A percentile compares a stretch with the other conserved stretches of the same genome.
Conservation (phyloP, 805 yeast species). For the Saturnispora besseyi region DNA sequence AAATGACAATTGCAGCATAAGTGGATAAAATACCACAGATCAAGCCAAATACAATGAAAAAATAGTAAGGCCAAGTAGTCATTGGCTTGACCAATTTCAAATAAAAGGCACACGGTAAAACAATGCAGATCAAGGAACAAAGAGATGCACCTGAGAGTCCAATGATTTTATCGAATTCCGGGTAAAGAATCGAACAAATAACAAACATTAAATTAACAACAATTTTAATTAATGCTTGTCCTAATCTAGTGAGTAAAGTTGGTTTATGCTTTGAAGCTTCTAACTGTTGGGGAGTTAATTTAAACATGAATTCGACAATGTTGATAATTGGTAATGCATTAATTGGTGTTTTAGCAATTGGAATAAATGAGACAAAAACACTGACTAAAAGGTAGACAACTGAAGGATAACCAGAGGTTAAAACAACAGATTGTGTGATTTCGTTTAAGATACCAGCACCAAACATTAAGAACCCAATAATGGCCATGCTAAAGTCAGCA, state of each 20-base stretch:
- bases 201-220: constrained; percentile 58
- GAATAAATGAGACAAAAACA: constrained; percentile 64
- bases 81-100: constrained; percentile 46
- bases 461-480: constrained; percentile 71
- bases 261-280: constrained; percentile 10
- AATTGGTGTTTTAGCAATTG: constrained; percentile 79
- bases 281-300: constrained; percentile 24
- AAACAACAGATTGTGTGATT: constrained; percentile 65
- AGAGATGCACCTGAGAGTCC: constrained; percentile 80
- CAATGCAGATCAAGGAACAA: constrained; percentile 71
- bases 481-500: constrained; percentile 54
- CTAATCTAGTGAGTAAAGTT: constrained; percentile 10
- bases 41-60: constrained; percentile 39
- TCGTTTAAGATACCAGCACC: constrained; percentile 63
- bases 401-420: constrained; percentile 58
- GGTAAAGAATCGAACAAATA: constrained; percentile 57
- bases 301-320: constrained; percentile 47
- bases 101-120: constrained; percentile 73
- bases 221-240: constrained; percentile 29
- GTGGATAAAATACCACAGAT: constrained; percentile 54
- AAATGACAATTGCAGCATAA: constrained; percentile 35
- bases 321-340: constrained; percentile 80
- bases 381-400: constrained; percentile 51
- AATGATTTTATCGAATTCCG: constrained; percentile 76
- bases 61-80: constrained; percentile 32